Evolutionary conservation across 2,329 filamentous ascomycete species (phyloP), one percentile per base, ranked within the genome.

Genomic region (Tolypocladium ophioglossoides): DNA sequence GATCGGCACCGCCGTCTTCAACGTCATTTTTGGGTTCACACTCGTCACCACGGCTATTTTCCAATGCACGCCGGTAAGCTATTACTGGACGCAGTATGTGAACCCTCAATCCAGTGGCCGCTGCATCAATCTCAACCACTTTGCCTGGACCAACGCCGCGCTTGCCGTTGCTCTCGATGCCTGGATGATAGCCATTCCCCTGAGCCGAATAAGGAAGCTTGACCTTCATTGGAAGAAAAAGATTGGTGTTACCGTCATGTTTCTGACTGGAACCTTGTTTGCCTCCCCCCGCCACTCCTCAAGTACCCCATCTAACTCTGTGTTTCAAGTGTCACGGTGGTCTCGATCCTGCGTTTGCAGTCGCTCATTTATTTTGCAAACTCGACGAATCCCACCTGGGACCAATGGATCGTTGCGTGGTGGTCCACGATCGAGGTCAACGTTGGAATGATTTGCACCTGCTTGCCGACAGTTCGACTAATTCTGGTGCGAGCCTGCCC

Each of bases 141-240:
- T 41, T 30, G 44, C 37, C 24, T 55, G 39, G 46, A 52, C 38
- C 20, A 34, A 55, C 20, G 51, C 41, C 4, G 39, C 46, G 2
- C 9, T 55, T 18, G 47, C 41, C 47, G 40, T 55, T 24, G 54
- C 30, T 24, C 22, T 52, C 6, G 47, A 55, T 30, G 3, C 47
- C 2, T 55, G 54, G 54, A 51, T 55, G 46, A 48, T 55, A 16
- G 12, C 40, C 8, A 46, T 55, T 18, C 46, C 54, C 9, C 51
- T 55, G 12, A 53, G 39, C 39, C 47, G 51, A 40, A 34, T 53
- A 18, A 34, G 47, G 20, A 44, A 41, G n/a, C 51, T 52, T 12
- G 39, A 51, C 11, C 51, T 55, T 4, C 51, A 50, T n/a, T 52
- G 54, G 51, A 55, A 51, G 47, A 53, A 55, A 34, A 55, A 55